phyloP scores from a whole-genome alignment of 768 basidiomycete genomes.

The Auricularia sp. region DNA sequence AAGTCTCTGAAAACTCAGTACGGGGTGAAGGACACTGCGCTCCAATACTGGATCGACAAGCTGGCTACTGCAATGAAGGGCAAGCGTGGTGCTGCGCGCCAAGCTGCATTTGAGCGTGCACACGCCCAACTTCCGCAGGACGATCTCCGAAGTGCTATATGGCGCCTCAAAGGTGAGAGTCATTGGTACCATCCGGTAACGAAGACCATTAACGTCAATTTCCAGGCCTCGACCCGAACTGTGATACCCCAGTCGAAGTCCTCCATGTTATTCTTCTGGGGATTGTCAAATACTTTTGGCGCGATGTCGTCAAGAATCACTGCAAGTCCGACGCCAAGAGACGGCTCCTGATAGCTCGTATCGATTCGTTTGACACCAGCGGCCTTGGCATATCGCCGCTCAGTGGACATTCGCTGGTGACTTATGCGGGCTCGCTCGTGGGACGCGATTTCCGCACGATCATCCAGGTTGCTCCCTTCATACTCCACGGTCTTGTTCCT shows the following conservation, averaged over 20 bases:
- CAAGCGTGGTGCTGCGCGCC: too few species aligned
- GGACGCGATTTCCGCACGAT: constrained; percentile 26
- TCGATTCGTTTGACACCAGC: constrained; percentile 6
- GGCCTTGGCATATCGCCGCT: constrained; percentile 24
- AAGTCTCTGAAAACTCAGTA: constrained; percentile 13
- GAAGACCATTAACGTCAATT: not conserved
- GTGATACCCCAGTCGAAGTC: constrained; percentile 17
- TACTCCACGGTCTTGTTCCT: too few species aligned
- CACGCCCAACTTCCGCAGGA: too few species aligned
- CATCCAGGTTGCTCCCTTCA: constrained; percentile 2
- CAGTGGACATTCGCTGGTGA: constrained; percentile 24
- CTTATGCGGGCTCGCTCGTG: constrained; percentile 29
- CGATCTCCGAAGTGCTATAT: too few species aligned
- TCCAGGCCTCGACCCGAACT: constrained; percentile 14
- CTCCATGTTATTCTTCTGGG: constrained; percentile 34
- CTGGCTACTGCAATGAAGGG: constrained; percentile 6
- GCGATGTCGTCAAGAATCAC: constrained; percentile 19
- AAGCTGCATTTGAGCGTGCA: too few species aligned
- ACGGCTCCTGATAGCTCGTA: too few species aligned
- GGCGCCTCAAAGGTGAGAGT: too few species aligned
- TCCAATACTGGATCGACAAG: constrained; percentile 29
- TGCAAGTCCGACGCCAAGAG: too few species aligned
- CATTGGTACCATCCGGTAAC: too few species aligned
- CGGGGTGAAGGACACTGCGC: constrained; percentile 26
- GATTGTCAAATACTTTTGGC: constrained; percentile 41